phyloP scores from a whole-genome alignment of 495 filamentous ascomycete genomes.

The Symbiotaphrina buchneri region DNA sequence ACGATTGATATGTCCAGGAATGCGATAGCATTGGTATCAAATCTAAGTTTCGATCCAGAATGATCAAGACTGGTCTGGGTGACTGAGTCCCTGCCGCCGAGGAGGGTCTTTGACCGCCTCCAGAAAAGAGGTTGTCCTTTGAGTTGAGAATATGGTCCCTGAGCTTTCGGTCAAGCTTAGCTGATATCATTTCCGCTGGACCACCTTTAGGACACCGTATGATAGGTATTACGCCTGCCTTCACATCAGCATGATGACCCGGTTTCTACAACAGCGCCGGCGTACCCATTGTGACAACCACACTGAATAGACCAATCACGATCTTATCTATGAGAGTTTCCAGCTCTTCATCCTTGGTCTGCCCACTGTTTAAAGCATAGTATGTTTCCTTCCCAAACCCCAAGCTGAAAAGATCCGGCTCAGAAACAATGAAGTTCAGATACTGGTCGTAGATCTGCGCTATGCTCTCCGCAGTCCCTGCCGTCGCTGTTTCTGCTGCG shows the following conservation, averaged over 20 bases:
- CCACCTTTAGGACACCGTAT: conserved; percentile 82
- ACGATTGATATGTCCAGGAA: conserved; percentile 95
- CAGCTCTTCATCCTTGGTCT: conserved; percentile 74
- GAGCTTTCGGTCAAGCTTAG: conserved; percentile 83
- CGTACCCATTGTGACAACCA: conserved; percentile 88
- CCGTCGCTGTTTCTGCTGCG: conserved; percentile 62
- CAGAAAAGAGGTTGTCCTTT: conserved; percentile 81
- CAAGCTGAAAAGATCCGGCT: conserved; percentile 89
- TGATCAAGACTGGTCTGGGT: conserved; percentile 62
- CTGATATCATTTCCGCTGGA: conserved; percentile 83
- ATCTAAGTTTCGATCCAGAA: conserved; percentile 89
- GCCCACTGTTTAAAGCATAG: conserved; percentile 81
- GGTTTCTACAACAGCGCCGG: not conserved
- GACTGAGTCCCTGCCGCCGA: conserved; percentile 29
- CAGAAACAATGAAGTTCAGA: conserved; percentile 88
- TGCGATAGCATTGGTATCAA: conserved; percentile 96
- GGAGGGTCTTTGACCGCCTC: conserved; percentile 25
- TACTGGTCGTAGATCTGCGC: conserved; percentile 94
- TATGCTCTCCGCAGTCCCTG: conserved; percentile 68
- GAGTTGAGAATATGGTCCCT: conserved; percentile 94
- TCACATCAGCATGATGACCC: not conserved
- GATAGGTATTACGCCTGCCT: conserved; percentile 63
- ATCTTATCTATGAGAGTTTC: conserved; percentile 73
- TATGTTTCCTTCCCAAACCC: conserved; percentile 79
- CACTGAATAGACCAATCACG: conserved; percentile 86